phyloP scores from a whole-genome alignment of 192 early-diverging fungal species.

The Globomyces pollinis-pini region DNA sequence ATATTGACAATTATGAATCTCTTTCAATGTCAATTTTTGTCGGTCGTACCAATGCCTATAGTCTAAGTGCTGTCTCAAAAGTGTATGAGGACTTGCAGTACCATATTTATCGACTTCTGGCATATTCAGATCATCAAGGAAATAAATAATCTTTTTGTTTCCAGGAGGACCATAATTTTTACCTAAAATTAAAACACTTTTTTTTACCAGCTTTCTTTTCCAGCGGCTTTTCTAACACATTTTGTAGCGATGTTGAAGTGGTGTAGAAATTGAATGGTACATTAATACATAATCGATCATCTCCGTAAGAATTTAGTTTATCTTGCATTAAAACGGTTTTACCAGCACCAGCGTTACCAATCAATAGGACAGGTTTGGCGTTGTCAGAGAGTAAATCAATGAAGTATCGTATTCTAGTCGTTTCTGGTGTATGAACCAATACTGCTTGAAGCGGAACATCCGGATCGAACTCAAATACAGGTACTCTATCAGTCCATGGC shows the following conservation, averaged over 20 bases:
- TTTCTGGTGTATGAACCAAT: slow-evolving; percentile 56
- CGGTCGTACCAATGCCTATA: slow-evolving; percentile 62
- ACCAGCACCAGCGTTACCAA: slow-evolving; percentile 59
- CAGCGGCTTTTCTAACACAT: slow-evolving; percentile 53
- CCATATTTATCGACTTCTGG: slow-evolving; percentile 65
- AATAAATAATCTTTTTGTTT: slow-evolving; percentile 57
- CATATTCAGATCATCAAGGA: slow-evolving; percentile 63
- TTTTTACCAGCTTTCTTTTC: slow-evolving; percentile 64
- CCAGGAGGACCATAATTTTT: slow-evolving; percentile 58
- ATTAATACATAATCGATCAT: slow-evolving; percentile 52
- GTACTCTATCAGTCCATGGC: slow-evolving; percentile 55
- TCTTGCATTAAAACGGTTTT: slow-evolving; percentile 61
- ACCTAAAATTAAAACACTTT: too few relatives aligned
- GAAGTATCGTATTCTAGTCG: slow-evolving; percentile 47
- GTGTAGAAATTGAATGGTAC: slow-evolving; percentile 66
- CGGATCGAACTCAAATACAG: slow-evolving; percentile 45
- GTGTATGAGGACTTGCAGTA: slow-evolving; percentile 51
- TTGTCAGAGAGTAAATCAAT: slow-evolving; percentile 56
- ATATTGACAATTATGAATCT: slow-evolving; percentile 64
- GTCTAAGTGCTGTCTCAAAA: slow-evolving; percentile 55
- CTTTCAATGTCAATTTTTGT: slow-evolving; percentile 55
- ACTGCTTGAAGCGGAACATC: slow-evolving; percentile 50
- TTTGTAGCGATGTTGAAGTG: slow-evolving; percentile 50
- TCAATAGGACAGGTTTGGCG: slow-evolving; percentile 49
- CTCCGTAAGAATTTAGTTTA: slow-evolving; percentile 53